Evolutionary conservation across 164 flowering plant genomes (phyloP), one percentile per base, ranked within the genome.

Genomic region (Euptelea pleiosperma): DNA sequence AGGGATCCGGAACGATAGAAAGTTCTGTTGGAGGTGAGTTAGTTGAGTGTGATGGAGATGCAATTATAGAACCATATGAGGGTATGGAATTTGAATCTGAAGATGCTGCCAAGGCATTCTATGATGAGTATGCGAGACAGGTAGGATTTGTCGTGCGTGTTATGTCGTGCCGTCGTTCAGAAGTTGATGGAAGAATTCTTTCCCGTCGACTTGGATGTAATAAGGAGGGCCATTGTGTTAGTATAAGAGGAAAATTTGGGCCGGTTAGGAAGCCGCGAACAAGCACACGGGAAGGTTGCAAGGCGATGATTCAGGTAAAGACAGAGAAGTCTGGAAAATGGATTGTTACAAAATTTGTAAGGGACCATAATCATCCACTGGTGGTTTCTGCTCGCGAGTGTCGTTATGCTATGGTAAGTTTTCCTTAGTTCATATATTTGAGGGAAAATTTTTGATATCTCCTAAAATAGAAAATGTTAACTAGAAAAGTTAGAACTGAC

Each of bases 331-430:
- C 79, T 45, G 85, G 84, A 3, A 75, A 61, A 63, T 84, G 91
- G 91, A 69, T 80, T 56, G 75, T 80, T 6, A 64, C 72, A 0
- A 84, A 80, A 42, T 84, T 82, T 62, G 72, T 78, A n/a, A 77
- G 72, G 70, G 91, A 82, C 12, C 87, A 84, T 57, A 82, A 77
- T 69, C 91, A 84, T 72, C 82, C 91, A 11, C 64, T 82, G 59
- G 80, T 74, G 0, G 67, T 74, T 24, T 50, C 78, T 3, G 51
- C 70, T 10, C 64, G 66, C 39, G 75, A 69, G 62, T 72, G 70
- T 43, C 81, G 75, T 5, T 79, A 70, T 47, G 68, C 83, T 19
- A 67, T 69, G 66, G 89, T 83, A 40, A 75, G 83, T 72, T 48
- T 37, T 41, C 29, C 49, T 36, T 15, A 12, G 4, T 8, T 52